A percentile compares a stretch with the other conserved stretches of the same genome.
These are phyloP conservation scores for Penicillium sp. DNA, from an alignment of 2,329 filamentous ascomycete species.

Conservation along the genomic window DNA sequence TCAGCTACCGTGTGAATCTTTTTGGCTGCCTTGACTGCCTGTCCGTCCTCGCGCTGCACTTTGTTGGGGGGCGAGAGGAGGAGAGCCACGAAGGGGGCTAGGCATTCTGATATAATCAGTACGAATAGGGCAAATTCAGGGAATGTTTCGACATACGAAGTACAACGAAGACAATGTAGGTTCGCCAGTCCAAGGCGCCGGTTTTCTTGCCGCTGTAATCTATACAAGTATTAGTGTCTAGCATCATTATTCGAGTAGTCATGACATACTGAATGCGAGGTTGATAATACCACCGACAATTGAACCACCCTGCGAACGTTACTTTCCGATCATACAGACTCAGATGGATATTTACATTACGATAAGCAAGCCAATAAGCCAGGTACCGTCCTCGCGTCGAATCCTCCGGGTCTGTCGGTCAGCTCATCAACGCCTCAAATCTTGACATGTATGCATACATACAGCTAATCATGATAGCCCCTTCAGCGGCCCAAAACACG, in stretches of 20 bases:
- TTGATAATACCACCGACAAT: neutral
- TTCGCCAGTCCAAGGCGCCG: neutral
- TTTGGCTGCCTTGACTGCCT: neutral
- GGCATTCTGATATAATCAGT: neutral
- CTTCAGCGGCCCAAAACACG: conserved; percentile 49
- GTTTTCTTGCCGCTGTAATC: neutral
- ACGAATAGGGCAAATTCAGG: no score
- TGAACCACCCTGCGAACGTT: neutral
- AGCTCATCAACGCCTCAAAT: neutral
- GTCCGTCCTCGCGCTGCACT: neutral
- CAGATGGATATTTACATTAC: neutral
- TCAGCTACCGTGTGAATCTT: neutral
- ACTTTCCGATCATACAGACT: no score
- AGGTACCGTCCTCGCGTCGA: neutral
- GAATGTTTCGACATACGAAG: neutral
- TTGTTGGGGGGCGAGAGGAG: neutral
- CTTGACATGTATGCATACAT: neutral
- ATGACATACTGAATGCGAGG: neutral
- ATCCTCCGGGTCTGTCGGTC: neutral
- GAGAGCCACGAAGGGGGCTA: neutral
- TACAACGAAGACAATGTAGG: neutral
- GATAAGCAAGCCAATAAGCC: neutral
- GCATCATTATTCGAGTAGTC: neutral
- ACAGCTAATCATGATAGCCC: conserved; percentile 47
- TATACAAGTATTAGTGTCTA: neutral